Conservation (phyloP, 2,329 filamentous ascomycete genomes). For the Alternaria gansuensis region DNA sequence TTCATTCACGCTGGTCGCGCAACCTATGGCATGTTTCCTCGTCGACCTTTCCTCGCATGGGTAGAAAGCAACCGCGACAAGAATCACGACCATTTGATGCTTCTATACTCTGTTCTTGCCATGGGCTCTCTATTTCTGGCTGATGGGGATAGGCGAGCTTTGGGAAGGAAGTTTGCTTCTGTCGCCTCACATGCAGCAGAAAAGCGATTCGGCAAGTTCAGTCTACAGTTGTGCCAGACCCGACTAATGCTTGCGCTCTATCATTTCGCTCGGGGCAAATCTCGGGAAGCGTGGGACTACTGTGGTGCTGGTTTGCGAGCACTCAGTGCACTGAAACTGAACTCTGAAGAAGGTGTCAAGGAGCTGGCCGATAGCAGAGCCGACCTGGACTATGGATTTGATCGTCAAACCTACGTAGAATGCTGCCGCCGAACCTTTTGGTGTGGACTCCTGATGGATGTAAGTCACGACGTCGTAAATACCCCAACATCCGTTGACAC, state of each 20-base stretch:
- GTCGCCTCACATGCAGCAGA: constrained; percentile 68
- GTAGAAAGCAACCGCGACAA: constrained; percentile 59
- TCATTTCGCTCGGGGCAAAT: constrained; percentile 69
- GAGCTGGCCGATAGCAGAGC: constrained; percentile 56
- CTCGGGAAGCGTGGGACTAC: constrained; percentile 69
- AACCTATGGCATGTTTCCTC: constrained; percentile 66
- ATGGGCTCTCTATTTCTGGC: constrained; percentile 65
- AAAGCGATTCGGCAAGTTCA: constrained; percentile 61
- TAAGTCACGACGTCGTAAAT: constrained; percentile 53
- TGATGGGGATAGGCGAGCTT: constrained; percentile 55
- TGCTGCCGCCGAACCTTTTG: constrained; percentile 76
- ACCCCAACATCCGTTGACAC: constrained; percentile 44
- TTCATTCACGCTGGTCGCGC: constrained; percentile 66
- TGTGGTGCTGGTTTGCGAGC: constrained; percentile 69
- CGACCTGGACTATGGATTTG: constrained; percentile 66
- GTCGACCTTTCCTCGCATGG: constrained; percentile 64
- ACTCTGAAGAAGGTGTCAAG: constrained; percentile 65
- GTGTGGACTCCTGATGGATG: constrained; percentile 74
- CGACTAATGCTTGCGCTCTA: constrained; percentile 73
- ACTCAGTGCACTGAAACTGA: constrained; percentile 68
- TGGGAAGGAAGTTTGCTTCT: constrained; percentile 60
- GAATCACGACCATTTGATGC: constrained; percentile 64
- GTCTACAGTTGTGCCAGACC: constrained; percentile 72
- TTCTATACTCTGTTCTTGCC: constrained; percentile 68
- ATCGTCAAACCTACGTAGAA: constrained; percentile 67